Conservation (phyloP, 192 early-diverging fungal species). For the Thamnidium elegans region DNA sequence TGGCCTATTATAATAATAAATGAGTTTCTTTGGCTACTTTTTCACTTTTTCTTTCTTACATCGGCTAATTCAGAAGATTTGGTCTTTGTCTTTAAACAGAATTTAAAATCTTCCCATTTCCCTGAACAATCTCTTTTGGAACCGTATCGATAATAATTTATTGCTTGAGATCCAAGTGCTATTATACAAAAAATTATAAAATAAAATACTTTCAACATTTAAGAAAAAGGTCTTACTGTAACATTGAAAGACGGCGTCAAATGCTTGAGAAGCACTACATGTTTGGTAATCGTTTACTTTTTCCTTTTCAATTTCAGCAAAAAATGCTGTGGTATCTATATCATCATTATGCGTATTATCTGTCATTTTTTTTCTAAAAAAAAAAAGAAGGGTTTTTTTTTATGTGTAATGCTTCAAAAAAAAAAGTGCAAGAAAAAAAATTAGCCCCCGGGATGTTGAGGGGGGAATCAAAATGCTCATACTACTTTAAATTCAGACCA, state of each 20-base stretch:
- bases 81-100: conserved; percentile 46
- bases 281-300: conserved; percentile 12
- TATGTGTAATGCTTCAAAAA: background rate
- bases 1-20: background rate
- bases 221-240: conserved; percentile 17
- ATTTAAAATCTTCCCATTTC: conserved; percentile 44
- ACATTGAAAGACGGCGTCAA: conserved; percentile 31
- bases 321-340: conserved; percentile 15
- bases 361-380: conserved; percentile 13
- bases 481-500: too few species aligned
- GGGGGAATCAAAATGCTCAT: background rate
- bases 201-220: background rate
- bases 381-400: too few species aligned
- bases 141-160: conserved; percentile 51
- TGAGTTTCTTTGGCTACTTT: background rate
- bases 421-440: background rate
- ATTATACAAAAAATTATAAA: background rate
- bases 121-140: conserved; percentile 39
- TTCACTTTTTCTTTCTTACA: conserved; percentile 19
- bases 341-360: conserved; percentile 11
- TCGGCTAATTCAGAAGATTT: conserved; percentile 41
- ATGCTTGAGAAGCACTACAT: conserved; percentile 30
- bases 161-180: conserved; percentile 45
- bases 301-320: conserved; percentile 29
- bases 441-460: background rate